Conservation (phyloP, 192 early-diverging fungal genomes). For the Coemansia sp. region DNA sequence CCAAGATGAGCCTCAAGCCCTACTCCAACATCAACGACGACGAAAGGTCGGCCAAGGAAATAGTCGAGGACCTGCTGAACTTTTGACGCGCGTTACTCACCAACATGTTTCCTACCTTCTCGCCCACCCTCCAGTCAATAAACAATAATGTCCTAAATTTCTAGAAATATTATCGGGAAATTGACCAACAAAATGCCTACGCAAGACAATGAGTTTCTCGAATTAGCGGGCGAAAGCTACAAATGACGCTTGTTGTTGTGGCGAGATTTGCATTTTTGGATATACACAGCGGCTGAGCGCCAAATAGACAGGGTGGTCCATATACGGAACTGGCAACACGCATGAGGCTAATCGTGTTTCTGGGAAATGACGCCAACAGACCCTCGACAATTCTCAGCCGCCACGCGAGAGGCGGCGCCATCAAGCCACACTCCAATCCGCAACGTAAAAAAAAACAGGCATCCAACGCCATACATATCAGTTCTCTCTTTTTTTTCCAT, state of each 20-base stretch:
- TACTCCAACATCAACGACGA: not conserved
- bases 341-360: not conserved
- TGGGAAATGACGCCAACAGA: not conserved
- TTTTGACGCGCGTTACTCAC: not conserved
- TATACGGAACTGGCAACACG: not conserved
- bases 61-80: conserved; percentile 9
- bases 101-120: too few species aligned
- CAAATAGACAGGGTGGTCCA: too few species aligned
- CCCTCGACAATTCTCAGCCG: not conserved
- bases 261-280: too few species aligned
- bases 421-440: too few species aligned
- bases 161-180: too few species aligned
- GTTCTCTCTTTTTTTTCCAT: not conserved
- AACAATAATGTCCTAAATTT: not conserved
- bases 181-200: too few species aligned
- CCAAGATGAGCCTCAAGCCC: not conserved
- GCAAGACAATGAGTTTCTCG: too few species aligned
- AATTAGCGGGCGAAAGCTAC: too few species aligned
- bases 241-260: too few species aligned
- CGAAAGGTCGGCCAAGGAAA: conserved; percentile 3
- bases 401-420: not conserved
- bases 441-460: too few species aligned
- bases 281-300: too few species aligned
- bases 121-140: too few species aligned
- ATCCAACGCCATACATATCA: not conserved